Conservation (phyloP, 2,329 filamentous ascomycete genomes). For the Claviceps fusiformis region DNA sequence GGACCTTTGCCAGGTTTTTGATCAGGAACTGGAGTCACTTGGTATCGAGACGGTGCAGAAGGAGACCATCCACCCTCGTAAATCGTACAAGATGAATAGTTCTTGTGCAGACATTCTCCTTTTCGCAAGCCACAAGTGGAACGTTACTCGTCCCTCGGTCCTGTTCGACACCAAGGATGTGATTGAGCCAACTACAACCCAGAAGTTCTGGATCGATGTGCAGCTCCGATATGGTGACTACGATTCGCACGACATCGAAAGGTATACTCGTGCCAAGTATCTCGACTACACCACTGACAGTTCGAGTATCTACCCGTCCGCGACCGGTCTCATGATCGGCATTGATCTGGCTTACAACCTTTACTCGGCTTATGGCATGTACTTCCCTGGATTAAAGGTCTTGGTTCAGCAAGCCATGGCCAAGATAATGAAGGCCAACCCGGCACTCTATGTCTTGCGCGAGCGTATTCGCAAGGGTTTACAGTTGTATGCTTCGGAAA, state of each 20-base stretch:
- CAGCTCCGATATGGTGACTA: conserved; percentile 96
- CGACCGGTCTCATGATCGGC: conserved; percentile 93
- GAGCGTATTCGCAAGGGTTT: conserved; percentile 98
- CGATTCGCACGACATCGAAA: conserved; percentile 96
- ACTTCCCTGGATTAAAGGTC: conserved; percentile 94
- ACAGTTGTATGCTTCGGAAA: conserved; percentile 94
- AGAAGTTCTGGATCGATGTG: conserved; percentile 99
- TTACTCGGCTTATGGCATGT: conserved; percentile 95
- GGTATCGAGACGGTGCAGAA: conserved; percentile 98
- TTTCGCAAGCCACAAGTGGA: conserved; percentile 98
- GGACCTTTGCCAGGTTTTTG: conserved; percentile 97
- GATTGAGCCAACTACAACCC: conserved; percentile 86
- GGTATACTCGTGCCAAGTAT: conserved; percentile 95
- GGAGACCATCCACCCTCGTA: conserved; percentile 96
- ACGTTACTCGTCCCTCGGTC: conserved; percentile 83
- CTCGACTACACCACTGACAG: conserved; percentile 97
- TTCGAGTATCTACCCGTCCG: conserved; percentile 96
- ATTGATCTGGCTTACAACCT: conserved; percentile 97
- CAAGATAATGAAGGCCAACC: conserved; percentile 99
- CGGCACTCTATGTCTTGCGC: conserved; percentile 85
- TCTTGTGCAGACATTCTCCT: conserved; percentile 95
- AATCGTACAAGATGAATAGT: conserved; percentile 99
- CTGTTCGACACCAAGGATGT: conserved; percentile 94
- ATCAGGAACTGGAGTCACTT: conserved; percentile 89
- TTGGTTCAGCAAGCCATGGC: conserved; percentile 97